Conservation (phyloP, 352 stramenopile genomes). For the Globisporangium acanthophoron region DNA sequence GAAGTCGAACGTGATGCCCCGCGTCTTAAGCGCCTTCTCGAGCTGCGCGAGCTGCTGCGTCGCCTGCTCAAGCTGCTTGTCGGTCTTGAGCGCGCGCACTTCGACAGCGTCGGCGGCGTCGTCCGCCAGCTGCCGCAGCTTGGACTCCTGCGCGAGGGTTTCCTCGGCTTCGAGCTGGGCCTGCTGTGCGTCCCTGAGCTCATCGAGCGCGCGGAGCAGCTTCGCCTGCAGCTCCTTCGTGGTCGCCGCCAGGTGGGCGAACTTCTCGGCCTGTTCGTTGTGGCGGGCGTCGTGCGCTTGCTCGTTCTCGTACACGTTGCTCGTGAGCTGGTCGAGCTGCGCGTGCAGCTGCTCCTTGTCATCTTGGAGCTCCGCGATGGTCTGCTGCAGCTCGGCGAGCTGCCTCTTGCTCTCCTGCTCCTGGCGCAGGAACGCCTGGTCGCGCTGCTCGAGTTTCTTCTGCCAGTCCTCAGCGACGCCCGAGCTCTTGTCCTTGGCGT, state of each 20-base stretch:
- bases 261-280: constrained; percentile 18
- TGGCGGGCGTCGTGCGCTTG: constrained; percentile 14
- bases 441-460: constrained; percentile 27
- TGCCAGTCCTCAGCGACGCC: constrained; percentile 29
- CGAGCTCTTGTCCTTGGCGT: constrained; percentile 35
- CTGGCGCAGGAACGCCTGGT: constrained; percentile 50
- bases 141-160: constrained; percentile 30
- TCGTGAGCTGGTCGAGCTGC: constrained; percentile 23
- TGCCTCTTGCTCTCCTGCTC: constrained; percentile 39
- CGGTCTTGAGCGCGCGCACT: constrained; percentile 26
- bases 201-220: constrained; percentile 20
- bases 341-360: constrained; percentile 23
- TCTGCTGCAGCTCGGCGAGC: constrained; percentile 19
- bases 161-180: constrained; percentile 25
- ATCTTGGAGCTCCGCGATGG: constrained; percentile 18
- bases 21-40: constrained; percentile 45
- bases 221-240: constrained; percentile 31
- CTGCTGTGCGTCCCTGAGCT: constrained; percentile 22
- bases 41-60: constrained; percentile 27
- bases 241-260: constrained; percentile 18
- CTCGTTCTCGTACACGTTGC: constrained; percentile 17
- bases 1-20: constrained; percentile 64
- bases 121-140: constrained; percentile 36
- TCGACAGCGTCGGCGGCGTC: constrained; percentile 43
- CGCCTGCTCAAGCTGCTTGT: constrained; percentile 24